Conservation (phyloP, 2,329 filamentous ascomycete genomes). For the Epichloe glyceriae region DNA sequence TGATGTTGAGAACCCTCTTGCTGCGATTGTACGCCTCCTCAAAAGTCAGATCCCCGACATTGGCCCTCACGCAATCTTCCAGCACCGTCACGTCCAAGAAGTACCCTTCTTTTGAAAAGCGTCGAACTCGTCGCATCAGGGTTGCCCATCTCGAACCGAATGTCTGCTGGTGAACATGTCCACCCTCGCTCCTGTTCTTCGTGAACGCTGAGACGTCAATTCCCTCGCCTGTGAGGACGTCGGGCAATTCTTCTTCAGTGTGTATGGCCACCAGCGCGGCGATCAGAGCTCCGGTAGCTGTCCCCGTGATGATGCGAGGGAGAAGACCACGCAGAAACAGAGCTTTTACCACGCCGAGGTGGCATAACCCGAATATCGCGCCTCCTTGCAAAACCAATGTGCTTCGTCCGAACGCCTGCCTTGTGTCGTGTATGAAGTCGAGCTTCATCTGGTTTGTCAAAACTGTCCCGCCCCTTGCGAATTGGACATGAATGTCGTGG, state of each 20-base stretch:
- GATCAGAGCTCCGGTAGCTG: conserved; percentile 79
- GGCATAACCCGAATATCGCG: conserved; percentile 81
- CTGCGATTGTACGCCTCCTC: conserved; percentile 82
- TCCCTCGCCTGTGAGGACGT: conserved; percentile 61
- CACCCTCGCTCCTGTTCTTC: conserved; percentile 17
- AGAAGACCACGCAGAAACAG: conserved; percentile 68
- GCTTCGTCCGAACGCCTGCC: conserved; percentile 77
- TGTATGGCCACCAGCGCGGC: conserved; percentile 80
- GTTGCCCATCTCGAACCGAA: conserved; percentile 40
- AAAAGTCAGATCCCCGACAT: conserved; percentile 82
- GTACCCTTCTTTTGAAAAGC: conserved; percentile 66
- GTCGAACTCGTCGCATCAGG: conserved; percentile 48
- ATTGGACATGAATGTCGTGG: conserved; percentile 34
- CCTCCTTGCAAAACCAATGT: conserved; percentile 81
- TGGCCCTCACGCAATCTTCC: conserved; percentile 71
- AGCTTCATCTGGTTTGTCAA: conserved; percentile 67
- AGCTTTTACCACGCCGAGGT: conserved; percentile 81
- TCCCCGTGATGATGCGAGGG: conserved; percentile 83
- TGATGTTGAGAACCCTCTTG: conserved; percentile 83
- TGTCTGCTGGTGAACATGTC: conserved; percentile 22
- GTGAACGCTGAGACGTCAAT: conserved; percentile 77
- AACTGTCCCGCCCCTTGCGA: conserved; percentile 22
- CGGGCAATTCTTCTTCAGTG: conserved; percentile 70
- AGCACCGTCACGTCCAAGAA: conserved; percentile 72
- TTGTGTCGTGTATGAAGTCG: conserved; percentile 73